A percentile compares a stretch with the other conserved stretches of the same genome.
phyloP scores from a whole-genome alignment of 495 filamentous ascomycete genomes.

The Halenospora varia region DNA sequence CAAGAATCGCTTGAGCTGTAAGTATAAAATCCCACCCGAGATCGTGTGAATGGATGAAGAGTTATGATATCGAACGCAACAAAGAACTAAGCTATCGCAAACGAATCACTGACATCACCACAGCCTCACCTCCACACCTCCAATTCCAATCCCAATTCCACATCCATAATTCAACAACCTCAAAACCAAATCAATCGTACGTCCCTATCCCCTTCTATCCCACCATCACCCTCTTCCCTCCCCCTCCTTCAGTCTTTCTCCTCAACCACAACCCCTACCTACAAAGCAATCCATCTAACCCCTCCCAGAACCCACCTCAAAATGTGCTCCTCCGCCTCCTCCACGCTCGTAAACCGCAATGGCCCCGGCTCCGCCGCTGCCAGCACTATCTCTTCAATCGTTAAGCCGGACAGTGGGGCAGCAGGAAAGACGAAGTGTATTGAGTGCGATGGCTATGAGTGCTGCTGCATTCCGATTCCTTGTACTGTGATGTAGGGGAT shows the following conservation, averaged over 20 bases:
- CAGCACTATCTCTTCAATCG: constrained; percentile 36
- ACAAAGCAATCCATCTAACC: neutral
- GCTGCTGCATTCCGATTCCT: constrained; percentile 42
- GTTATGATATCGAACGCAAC: too few relatives aligned
- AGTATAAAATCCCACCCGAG: too few relatives aligned
- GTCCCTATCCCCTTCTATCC: neutral
- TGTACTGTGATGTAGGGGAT: constrained; percentile 35
- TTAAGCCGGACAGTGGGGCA: constrained; percentile 32
- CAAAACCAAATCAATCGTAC: too few relatives aligned
- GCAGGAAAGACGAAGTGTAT: constrained; percentile 40
- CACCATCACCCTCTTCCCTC: neutral
- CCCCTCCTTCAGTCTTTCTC: neutral
- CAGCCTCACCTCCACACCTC: too few relatives aligned
- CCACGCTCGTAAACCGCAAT: constrained; percentile 26
- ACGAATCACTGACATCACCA: too few relatives aligned
- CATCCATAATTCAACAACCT: too few relatives aligned
- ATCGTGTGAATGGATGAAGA: too few relatives aligned
- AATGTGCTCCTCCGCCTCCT: constrained; percentile 17
- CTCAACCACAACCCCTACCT: neutral
- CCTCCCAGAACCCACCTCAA: constrained; percentile 1
- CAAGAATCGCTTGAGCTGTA: too few relatives aligned
- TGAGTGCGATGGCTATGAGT: constrained; percentile 41
- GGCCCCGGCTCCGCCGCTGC: constrained; percentile 36
- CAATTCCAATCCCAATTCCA: too few relatives aligned
- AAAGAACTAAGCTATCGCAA: too few relatives aligned